Base-by-base conservation (phyloP, 345 rosid species). In the Hibiscus trionum region DNA sequence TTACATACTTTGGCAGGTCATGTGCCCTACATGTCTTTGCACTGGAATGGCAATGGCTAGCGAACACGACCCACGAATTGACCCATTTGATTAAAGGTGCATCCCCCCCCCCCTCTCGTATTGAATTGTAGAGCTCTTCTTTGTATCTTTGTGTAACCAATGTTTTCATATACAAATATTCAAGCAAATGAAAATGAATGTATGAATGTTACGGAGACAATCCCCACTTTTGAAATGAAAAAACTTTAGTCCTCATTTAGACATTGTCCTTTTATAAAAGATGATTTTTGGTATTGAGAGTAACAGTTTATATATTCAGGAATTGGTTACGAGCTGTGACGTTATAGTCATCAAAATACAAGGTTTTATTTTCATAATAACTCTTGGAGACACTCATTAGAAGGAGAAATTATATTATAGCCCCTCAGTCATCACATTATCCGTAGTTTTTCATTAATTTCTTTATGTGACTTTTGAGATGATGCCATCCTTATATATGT, bases 31-130 rank as follows among this genome's bases (percentile, higher is more conserved):
- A 61, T 94, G 98, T 82, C 93, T 94, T 26, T 94, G 98, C 82
- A 94, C 98, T 61, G 98, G 98, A 70, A 91, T 91, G 98, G 98
- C 98, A 57, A 94, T 94, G 98, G 98, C 98, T 10, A 94, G 98
- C 39, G 96, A 94, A 73, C 98, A 94, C 1, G 97, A 94, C 75
- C 97, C 95, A 12, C 80, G 98, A 17, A 94, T 94, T 4, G 97
- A 94, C 76, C 98, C 97, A 10, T 94, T 94, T 17, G 96, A 90
- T 56, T 94, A 83, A 84, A 79, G 73, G 66, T 75, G 76, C 60
- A 59, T 29, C 60, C 7, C 47, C 52, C 6, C 2, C 62, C 35
- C 42, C 1, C 8, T 37, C 42, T 37, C 8, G 44, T 39, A 7
- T 8, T 39, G 44, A 39, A 39, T 1, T 39, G 44, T 27, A 29